Base-by-base conservation (phyloP, 2,329 filamentous ascomycete species). In the Penicillium decumbens region DNA sequence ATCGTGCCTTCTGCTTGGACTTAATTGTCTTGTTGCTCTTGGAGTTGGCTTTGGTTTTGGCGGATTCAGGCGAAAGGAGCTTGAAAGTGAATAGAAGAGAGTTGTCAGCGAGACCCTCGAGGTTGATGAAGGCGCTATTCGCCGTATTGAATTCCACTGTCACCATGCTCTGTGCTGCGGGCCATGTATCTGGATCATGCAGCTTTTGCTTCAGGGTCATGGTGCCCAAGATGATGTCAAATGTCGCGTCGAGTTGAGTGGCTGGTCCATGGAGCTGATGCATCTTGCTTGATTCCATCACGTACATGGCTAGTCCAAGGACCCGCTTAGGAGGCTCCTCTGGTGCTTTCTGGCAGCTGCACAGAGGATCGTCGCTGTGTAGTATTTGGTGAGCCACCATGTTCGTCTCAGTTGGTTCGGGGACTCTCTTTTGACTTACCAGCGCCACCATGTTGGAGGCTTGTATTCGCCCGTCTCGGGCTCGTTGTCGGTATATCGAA, bases 61-160 rank as follows among this genome's bases (percentile, higher is more conserved):
- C 50, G 24, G 51, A 40, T 15, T 53, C 46, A 23, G 50, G 33
- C 20, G 44, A 30, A 6, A 48, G 43, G 33, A 64, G 49, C 13
- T 43, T 51, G 13, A 67, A 33, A 6, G 58, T 57, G 4, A 67
- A 51, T 10, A 62, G 48, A 10, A 68, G 53, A 7, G 63, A 64
- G 47, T 59, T 54, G 25, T 67, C 60, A 3, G 47, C 32, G n/a
- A 66, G 60, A 4, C 64, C 64, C 42, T 61, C 51, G 8, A 68
- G 49, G 40, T 67, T 66, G 12, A 57, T 15, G n/a, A 68, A 60
- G 6, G 49, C 46, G 41, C 56, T 53, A 43, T 60, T 59, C 18
- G 30, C 47, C 8, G 37, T 43, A 33, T 58, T 56, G 27, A 65
- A 45, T n/a, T 48, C 44, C 2, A 58, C 30, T n/a, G 32, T 45